A percentile compares a stretch with the other conserved stretches of the same genome.
These are phyloP conservation scores for Vaucheria bursata DNA, from an alignment of 352 stramenopile species.

Conservation along the genomic window DNA sequence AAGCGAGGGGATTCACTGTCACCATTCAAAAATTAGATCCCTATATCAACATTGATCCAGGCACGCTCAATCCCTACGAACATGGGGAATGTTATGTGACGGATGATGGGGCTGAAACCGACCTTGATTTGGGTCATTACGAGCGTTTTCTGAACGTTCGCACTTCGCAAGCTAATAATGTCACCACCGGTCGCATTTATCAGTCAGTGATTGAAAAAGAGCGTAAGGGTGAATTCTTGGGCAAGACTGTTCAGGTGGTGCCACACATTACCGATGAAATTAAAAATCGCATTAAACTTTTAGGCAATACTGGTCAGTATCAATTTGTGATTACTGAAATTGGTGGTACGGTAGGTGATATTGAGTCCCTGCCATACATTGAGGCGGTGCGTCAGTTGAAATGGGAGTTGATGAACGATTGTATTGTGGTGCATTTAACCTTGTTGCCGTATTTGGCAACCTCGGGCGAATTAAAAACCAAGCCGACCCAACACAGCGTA, in stretches of 20 bases:
- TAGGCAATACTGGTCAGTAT: constrained; percentile 86
- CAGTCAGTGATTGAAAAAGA: constrained; percentile 90
- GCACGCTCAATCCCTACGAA: constrained; percentile 89
- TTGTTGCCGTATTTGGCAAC: constrained; percentile 93
- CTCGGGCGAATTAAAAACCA: constrained; percentile 99
- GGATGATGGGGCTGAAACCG: constrained; percentile 88
- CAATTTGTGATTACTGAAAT: constrained; percentile 96
- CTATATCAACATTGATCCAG: constrained; percentile 89
- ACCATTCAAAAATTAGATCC: constrained; percentile 98
- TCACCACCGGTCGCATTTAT: constrained; percentile 97
- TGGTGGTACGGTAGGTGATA: constrained; percentile 98
- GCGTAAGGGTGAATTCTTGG: constrained; percentile 92
- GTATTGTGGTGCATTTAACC: constrained; percentile 97
- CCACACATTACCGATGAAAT: constrained; percentile 74
- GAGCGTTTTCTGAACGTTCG: constrained; percentile 75
- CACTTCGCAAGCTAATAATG: constrained; percentile 84
- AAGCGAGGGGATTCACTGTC: constrained; percentile 82
- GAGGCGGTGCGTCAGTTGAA: constrained; percentile 95
- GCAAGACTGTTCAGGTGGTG: constrained; percentile 87
- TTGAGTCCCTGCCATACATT: constrained; percentile 98
- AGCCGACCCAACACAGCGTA: constrained; percentile 98
- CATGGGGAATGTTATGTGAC: constrained; percentile 96
- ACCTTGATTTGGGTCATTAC: constrained; percentile 98
- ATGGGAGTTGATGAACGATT: no score
- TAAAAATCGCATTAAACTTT: constrained; percentile 92